phyloP scores from a whole-genome alignment of 2,329 filamentous ascomycete genomes.

The Colletotrichum echinochloae region DNA sequence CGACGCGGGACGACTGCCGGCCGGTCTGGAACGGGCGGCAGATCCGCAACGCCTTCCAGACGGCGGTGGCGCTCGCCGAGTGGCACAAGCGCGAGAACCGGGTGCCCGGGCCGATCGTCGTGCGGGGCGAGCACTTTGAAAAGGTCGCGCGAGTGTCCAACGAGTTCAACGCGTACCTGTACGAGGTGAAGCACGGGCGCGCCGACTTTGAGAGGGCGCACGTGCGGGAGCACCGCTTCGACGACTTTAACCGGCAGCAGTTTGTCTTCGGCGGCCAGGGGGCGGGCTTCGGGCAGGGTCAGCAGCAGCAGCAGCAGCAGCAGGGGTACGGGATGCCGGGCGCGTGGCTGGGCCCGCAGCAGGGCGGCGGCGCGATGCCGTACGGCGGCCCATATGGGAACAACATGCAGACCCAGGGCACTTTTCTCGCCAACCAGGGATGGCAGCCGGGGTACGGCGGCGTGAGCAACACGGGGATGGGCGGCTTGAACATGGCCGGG shows the following conservation, averaged over 20 bases:
- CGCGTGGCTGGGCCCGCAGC: background rate
- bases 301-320: background rate
- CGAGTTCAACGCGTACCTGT: slow-evolving; percentile 43
- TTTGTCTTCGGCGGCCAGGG: background rate
- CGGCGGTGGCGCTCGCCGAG: slow-evolving; percentile 58
- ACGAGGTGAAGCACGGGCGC: slow-evolving; percentile 10
- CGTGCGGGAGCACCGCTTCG: background rate
- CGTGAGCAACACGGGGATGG: background rate
- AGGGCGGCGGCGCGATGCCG: background rate
- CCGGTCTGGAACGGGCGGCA: slow-evolving; percentile 56
- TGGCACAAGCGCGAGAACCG: slow-evolving; percentile 42
- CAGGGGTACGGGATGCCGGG: background rate
- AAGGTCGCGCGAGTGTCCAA: slow-evolving; percentile 40
- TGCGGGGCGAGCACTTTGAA: slow-evolving; percentile 41
- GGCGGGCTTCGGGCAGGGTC: background rate
- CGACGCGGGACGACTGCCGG: slow-evolving; percentile 57
- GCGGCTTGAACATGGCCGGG: background rate
- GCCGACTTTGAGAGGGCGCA: background rate
- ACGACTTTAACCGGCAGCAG: slow-evolving; percentile 8
- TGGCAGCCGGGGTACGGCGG: slow-evolving; percentile 4
- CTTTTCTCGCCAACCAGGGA: background rate
- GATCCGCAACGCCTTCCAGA: slow-evolving; percentile 59
- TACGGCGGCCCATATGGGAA: background rate
- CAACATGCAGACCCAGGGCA: slow-evolving; percentile 2
- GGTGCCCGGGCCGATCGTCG: slow-evolving; percentile 32